A percentile compares a stretch with the other conserved stretches of the same genome.
Conservation (phyloP, 306 rosid species). For the Delonix regia region DNA sequence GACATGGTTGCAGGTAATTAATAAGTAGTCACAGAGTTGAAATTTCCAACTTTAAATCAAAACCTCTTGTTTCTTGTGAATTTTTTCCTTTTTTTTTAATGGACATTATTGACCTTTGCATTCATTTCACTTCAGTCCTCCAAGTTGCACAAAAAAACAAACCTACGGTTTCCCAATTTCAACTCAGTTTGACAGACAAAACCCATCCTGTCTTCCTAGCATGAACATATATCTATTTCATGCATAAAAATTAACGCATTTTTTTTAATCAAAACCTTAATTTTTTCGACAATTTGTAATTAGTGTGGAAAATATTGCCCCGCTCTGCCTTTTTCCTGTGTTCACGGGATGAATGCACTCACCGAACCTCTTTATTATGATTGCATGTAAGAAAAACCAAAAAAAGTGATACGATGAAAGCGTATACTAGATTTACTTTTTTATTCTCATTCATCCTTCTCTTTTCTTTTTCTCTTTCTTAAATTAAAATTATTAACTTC, state of each 20-base stretch:
- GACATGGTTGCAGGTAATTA: constrained; percentile 56
- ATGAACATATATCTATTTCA: background rate
- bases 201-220: background rate
- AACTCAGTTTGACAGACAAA: background rate
- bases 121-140: background rate
- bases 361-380: no score
- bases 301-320: background rate
- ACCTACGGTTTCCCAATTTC: background rate
- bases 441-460: no score
- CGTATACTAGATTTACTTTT: no score
- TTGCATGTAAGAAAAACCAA: no score
- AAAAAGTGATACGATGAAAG: no score
- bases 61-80: constrained; percentile 17
- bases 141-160: constrained; percentile 11
- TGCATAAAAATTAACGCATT: no score
- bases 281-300: background rate
- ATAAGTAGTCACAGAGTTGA: background rate
- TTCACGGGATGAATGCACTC: background rate
- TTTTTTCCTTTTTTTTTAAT: background rate
- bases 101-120: background rate
- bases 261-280: background rate
- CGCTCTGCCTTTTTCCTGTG: background rate
- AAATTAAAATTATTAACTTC: no score
- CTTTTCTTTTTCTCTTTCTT: no score
- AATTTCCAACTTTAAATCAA: background rate